Percentiles rank a stretch among this genome's conserved stretches.
These are phyloP conservation scores for Berberis thunbergii DNA, from an alignment of 164 flowering plant species.

Conservation along the genomic window DNA sequence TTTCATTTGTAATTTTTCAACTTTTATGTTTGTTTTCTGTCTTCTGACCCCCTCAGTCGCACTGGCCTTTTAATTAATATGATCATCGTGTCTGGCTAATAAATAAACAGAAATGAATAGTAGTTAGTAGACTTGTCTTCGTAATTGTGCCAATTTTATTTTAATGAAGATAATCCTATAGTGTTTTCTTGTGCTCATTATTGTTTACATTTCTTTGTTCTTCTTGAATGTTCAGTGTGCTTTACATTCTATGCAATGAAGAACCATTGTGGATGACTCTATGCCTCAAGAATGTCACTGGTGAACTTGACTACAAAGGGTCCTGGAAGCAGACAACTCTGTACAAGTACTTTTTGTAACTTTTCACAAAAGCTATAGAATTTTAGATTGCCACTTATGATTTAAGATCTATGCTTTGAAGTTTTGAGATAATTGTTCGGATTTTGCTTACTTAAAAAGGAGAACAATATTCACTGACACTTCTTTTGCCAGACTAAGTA, in stretches of 20 bases:
- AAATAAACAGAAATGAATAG: no score
- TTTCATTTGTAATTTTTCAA: no score
- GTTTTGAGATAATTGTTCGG: neutral
- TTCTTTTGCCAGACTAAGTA: constrained; percentile 33
- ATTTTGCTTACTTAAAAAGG: neutral
- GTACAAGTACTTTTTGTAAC: constrained; percentile 37
- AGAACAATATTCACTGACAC: neutral
- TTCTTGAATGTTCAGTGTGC: constrained; percentile 48
- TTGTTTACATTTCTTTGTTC: neutral
- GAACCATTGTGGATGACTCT: constrained; percentile 93
- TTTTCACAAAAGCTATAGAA: neutral
- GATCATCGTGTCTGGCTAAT: no score
- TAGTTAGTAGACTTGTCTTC: no score
- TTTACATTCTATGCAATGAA: constrained; percentile 89
- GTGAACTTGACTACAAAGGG: constrained; percentile 62
- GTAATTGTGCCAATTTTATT: neutral
- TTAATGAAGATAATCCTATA: no score
- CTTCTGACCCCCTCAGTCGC: no score
- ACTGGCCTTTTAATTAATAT: no score
- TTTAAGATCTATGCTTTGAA: neutral
- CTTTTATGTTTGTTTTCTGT: no score
- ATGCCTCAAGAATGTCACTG: constrained; percentile 41
- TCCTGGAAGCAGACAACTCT: constrained; percentile 84
- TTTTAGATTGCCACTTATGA: neutral
- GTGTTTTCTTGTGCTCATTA: neutral